Conservation (phyloP, 2,329 filamentous ascomycete genomes). For the Fusarium agapanthi region DNA sequence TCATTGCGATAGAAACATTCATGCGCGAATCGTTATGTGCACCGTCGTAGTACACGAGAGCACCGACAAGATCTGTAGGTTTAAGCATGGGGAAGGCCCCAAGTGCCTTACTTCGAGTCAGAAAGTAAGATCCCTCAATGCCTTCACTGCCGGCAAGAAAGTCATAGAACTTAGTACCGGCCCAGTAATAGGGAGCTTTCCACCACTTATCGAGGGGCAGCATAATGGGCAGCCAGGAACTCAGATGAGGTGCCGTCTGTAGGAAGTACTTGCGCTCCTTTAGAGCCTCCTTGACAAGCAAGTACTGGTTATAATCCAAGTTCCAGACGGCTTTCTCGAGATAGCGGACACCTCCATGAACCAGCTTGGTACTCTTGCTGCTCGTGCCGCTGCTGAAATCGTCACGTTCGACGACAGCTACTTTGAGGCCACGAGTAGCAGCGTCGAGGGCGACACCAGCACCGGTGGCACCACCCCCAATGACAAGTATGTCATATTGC, state of each 20-base stretch:
- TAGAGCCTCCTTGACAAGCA: conserved; percentile 75
- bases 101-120: conserved; percentile 85
- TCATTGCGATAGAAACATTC: conserved; percentile 90
- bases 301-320: conserved; percentile 77
- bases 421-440: conserved; percentile 74
- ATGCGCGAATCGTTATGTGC: conserved; percentile 93
- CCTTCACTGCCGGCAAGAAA: conserved; percentile 85
- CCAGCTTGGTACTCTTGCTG: conserved; percentile 79
- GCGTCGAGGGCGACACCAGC: conserved; percentile 77
- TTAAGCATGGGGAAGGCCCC: conserved; percentile 91
- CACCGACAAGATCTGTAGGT: conserved; percentile 79
- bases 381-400: conserved; percentile 79
- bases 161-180: conserved; percentile 83
- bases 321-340: conserved; percentile 81
- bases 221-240: conserved; percentile 80
- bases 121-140: conserved; percentile 88
- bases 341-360: conserved; percentile 80
- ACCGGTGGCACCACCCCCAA: conserved; percentile 77
- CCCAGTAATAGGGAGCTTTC: conserved; percentile 82
- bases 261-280: conserved; percentile 80
- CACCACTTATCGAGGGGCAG: conserved; percentile 78
- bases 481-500: conserved; percentile 74
- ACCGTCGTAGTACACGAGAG: conserved; percentile 90
- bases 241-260: conserved; percentile 77
- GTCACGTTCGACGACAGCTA: conserved; percentile 76